Percentiles rank a stretch among this genome's conserved stretches.
These are phyloP conservation scores for Ensete ventricosum DNA, from an alignment of 176 grass and related monocot species.

Conservation along the genomic window DNA sequence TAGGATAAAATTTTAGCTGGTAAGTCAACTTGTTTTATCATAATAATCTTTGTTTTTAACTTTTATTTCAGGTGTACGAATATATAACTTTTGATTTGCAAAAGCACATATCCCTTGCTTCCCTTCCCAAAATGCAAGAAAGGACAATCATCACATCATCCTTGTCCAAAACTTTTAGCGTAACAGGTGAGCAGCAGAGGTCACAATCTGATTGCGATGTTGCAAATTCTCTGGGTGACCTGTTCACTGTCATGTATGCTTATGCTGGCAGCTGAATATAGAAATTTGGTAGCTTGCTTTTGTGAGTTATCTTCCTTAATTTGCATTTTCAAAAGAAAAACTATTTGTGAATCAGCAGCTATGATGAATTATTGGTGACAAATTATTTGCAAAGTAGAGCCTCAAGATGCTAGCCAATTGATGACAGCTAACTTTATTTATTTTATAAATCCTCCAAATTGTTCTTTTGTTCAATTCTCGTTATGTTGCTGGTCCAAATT, in stretches of 20 bases:
- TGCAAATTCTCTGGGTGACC: background rate
- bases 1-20: conserved; percentile 2
- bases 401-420: background rate
- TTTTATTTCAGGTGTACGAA: conserved; percentile 69
- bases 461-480: background rate
- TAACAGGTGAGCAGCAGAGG: conserved; percentile 43
- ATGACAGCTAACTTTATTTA: background rate
- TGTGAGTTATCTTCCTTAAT: background rate
- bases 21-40: background rate
- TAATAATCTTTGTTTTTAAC: background rate
- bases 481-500: background rate
- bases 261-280: background rate
- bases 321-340: background rate
- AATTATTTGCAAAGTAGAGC: background rate
- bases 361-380: background rate
- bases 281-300: background rate
- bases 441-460: background rate
- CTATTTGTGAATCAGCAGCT: background rate
- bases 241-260: background rate
- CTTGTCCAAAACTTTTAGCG: conserved; percentile 57
- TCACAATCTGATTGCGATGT: background rate
- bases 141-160: conserved; percentile 43
- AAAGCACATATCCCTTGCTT: conserved; percentile 34
- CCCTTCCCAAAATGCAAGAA: conserved; percentile 37
- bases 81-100: conserved; percentile 40